Evolutionary conservation across 2,329 filamentous ascomycete species (phyloP).

Genomic region (Trichoderma endophyticum): DNA sequence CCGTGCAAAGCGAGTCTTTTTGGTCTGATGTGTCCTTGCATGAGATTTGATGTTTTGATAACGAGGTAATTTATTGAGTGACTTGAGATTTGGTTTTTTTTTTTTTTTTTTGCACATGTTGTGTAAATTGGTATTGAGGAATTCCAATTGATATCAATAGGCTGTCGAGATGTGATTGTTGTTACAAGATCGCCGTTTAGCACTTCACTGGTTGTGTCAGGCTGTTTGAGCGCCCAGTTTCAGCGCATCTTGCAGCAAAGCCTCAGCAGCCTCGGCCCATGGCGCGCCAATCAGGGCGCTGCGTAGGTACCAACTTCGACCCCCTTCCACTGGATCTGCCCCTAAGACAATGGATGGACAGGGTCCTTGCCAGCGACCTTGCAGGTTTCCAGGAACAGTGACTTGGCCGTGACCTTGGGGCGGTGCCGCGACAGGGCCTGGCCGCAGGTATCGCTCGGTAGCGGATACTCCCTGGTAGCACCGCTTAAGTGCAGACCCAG

Average conservation of each 20-base stretch:
- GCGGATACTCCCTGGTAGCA: neutral
- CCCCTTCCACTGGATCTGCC: conserved; percentile 15
- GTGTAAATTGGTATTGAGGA: neutral
- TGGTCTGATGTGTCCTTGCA: neutral
- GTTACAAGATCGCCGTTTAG: neutral
- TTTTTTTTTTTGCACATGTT: neutral
- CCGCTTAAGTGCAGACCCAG: neutral
- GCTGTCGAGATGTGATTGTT: neutral
- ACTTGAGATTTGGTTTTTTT: neutral
- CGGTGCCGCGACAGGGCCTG: neutral
- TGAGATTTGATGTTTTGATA: neutral
- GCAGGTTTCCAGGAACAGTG: neutral
- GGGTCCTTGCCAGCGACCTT: neutral
- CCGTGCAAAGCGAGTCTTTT: neutral
- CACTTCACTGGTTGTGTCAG: neutral
- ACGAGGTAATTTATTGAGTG: neutral
- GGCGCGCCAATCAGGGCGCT: neutral
- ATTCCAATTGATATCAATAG: neutral
- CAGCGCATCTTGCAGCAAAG: neutral
- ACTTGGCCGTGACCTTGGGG: neutral
- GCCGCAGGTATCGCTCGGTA: neutral
- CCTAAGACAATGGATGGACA: neutral
- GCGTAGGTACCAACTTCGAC: neutral
- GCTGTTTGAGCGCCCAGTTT: neutral
- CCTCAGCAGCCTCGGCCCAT: neutral